Evolutionary conservation across 768 basidiomycete species (phyloP).

Genomic region (Clathrus columnatus): DNA sequence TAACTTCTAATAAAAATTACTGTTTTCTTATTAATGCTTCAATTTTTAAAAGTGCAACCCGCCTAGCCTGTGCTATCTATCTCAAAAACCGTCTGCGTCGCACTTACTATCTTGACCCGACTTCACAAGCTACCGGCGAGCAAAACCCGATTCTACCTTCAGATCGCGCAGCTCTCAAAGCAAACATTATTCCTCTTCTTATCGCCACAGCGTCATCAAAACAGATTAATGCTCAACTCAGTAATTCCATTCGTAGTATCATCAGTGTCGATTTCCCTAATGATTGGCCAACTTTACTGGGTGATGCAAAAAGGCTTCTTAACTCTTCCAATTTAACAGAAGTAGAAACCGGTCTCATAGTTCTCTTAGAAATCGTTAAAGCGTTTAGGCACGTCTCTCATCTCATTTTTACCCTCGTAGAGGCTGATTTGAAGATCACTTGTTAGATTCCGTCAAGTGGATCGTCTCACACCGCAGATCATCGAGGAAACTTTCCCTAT

Average conservation of each 20-base stretch:
- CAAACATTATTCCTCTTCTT: slow-evolving; percentile 59
- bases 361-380: slow-evolving; percentile 66
- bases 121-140: slow-evolving; percentile 38
- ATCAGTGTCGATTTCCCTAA: slow-evolving; percentile 73
- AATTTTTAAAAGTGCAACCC: slow-evolving; percentile 48
- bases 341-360: slow-evolving; percentile 75
- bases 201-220: slow-evolving; percentile 54
- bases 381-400: slow-evolving; percentile 52
- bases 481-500: slow-evolving; percentile 61
- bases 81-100: slow-evolving; percentile 81
- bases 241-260: slow-evolving; percentile 61
- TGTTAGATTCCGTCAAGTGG: slow-evolving; percentile 60
- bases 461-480: slow-evolving; percentile 49
- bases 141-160: slow-evolving; percentile 50
- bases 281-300: slow-evolving; percentile 61
- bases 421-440: not conserved
- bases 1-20: slow-evolving; percentile 23
- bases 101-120: slow-evolving; percentile 47
- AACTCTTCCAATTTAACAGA: slow-evolving; percentile 56
- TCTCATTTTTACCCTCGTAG: not conserved
- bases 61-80: slow-evolving; percentile 81
- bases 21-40: slow-evolving; percentile 4
- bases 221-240: slow-evolving; percentile 67
- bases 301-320: slow-evolving; percentile 57
- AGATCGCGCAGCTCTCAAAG: slow-evolving; percentile 68